phyloP scores from a whole-genome alignment of 495 filamentous ascomycete genomes.

The Ramalina intermedia region DNA sequence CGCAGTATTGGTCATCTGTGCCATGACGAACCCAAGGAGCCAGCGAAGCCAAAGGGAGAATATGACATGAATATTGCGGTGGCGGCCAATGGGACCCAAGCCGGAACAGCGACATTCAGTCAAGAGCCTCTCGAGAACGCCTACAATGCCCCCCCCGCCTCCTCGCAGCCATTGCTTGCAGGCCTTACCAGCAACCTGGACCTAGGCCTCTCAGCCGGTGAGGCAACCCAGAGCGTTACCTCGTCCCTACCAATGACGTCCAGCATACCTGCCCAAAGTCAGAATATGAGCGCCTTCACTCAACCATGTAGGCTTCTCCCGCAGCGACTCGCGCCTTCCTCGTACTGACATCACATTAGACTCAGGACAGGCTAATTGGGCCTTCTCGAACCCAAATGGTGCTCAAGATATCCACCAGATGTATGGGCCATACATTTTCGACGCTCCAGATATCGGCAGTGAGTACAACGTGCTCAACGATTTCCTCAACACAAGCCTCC shows the following conservation, averaged over 20 bases:
- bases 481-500: slow-evolving; percentile 75
- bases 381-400: slow-evolving; percentile 55
- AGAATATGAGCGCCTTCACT: slow-evolving; percentile 29
- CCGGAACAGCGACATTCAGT: slow-evolving; percentile 18
- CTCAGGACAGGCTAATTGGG: slow-evolving; percentile 56
- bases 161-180: slow-evolving; percentile 9
- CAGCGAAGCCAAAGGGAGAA: slow-evolving; percentile 59
- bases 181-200: neutral
- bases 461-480: slow-evolving; percentile 95
- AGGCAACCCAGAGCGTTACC: neutral
- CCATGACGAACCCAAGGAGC: slow-evolving; percentile 89
- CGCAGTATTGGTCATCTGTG: slow-evolving; percentile 97
- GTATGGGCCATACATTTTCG: slow-evolving; percentile 91
- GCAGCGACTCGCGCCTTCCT: slow-evolving; percentile 10
- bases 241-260: slow-evolving; percentile 1
- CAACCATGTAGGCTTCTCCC: slow-evolving; percentile 57
- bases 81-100: slow-evolving; percentile 42
- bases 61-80: slow-evolving; percentile 36
- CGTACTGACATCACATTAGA: slow-evolving; percentile 21
- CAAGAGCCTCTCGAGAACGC: neutral
- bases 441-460: slow-evolving; percentile 80
- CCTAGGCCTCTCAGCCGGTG: neutral
- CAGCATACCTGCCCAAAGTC: slow-evolving; percentile 1
- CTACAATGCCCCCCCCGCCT: neutral
- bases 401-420: slow-evolving; percentile 90